Conservation (phyloP, 73 alveolate species). For the Tetrahymena elliotti region DNA sequence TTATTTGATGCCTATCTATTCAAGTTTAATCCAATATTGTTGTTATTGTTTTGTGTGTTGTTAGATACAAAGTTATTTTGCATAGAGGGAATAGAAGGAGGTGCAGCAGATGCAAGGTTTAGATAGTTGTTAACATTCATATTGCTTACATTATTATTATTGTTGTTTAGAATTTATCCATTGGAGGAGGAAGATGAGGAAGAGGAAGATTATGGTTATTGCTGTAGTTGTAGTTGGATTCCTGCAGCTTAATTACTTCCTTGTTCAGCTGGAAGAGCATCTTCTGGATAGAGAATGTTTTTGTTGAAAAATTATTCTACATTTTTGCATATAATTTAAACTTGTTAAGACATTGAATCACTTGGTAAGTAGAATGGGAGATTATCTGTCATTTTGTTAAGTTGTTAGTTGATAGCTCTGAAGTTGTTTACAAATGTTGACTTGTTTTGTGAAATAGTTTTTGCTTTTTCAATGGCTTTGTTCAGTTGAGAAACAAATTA, state of each 20-base stretch:
- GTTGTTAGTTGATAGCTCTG: not conserved
- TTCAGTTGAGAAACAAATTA: not conserved
- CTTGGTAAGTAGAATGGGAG: not conserved
- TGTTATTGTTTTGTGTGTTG: not conserved
- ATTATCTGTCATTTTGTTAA: not conserved
- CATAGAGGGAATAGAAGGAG: not conserved
- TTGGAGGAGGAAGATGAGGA: not conserved
- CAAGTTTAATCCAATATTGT: not conserved
- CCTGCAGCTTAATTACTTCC: not conserved
- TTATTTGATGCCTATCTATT: not conserved
- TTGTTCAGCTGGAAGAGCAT: not conserved
- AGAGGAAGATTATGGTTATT: not conserved
- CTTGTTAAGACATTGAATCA: not conserved
- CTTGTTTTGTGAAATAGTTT: not conserved
- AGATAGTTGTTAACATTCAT: not conserved
- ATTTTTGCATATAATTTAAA: not conserved
- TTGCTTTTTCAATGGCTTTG: not conserved
- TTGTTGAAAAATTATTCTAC: not conserved
- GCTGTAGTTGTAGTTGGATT: not conserved
- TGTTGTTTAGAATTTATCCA: not conserved
- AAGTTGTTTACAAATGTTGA: not conserved
- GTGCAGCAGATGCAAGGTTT: not conserved
- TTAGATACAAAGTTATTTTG: not conserved
- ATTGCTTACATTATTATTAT: not conserved
- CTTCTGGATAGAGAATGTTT: not conserved